Base-by-base conservation (phyloP, 73 alveolate species). In the Symbiodinium natans region DNA sequence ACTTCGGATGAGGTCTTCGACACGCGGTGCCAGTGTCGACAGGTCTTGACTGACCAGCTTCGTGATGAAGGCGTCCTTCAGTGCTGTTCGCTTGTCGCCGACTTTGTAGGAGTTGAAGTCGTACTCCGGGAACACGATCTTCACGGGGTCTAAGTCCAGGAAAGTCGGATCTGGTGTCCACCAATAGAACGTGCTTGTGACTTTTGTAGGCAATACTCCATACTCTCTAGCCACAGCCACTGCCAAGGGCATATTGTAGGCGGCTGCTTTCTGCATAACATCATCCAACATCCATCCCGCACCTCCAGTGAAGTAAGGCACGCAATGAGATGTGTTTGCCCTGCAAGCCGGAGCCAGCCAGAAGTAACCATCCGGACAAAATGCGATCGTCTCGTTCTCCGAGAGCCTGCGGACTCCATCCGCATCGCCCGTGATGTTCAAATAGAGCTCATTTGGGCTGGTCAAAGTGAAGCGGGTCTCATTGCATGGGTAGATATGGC, bases 91-190 rank as follows among this genome's bases (percentile, higher is more conserved):
- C 59, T n/a, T 25, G 39, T 46, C 83, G 11, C 94, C 94, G 0
- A 10, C 31, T 1, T 27, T 34, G 68, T 10, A 87, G 19, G 75
- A 83, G 3, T 19, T 19, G 27, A 25, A 5, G 56, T 87, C 75
- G 63, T 34, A 25, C 1, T 25, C n/a, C 25, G 84, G 84, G n/a
- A 36, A 87, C 33, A 31, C 41, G 41, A 87, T 73, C 83, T 13
- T 33, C 40, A 38, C 27, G 41, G 94, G 94, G n/a, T 38, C 31
- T n/a, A 56, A 27, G 40, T 54, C 94, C 56, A 87, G 41, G 83
- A 86, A 86, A 1, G 93, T 87, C 0, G 94, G 54, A 59, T 87
- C 94, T 25, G 94, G 94, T 10, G 63, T 8, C 94, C 94, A 87
- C 94, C 94, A 87, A 31, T 54, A 87, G n/a, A 87, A 56, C 25